phyloP scores from a whole-genome alignment of 192 early-diverging fungal genomes.

The Diversispora epigaea region DNA sequence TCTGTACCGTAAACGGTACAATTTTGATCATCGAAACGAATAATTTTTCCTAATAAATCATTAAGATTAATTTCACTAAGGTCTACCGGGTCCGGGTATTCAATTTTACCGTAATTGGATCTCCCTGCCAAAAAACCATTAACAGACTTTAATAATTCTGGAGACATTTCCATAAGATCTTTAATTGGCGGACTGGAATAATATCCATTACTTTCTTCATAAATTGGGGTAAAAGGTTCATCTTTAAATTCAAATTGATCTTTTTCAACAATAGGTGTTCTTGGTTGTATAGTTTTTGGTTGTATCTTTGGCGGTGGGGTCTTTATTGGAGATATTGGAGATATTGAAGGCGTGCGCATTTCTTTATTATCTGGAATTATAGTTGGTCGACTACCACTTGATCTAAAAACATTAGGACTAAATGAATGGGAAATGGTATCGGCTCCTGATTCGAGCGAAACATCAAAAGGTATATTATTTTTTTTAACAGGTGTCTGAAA shows the following conservation, averaged over 20 bases:
- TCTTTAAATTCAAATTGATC: too few relatives aligned
- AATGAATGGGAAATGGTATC: background rate
- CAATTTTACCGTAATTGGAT: conserved; percentile 69
- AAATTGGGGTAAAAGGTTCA: too few relatives aligned
- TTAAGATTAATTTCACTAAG: conserved; percentile 60
- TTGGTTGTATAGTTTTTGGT: too few relatives aligned
- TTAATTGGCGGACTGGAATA: conserved; percentile 73
- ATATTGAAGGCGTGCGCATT: background rate
- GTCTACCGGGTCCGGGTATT: conserved; percentile 81
- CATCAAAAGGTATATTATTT: background rate
- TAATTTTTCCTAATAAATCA: conserved; percentile 75
- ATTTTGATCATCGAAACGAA: conserved; percentile 69
- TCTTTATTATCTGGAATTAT: background rate
- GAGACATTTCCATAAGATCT: conserved; percentile 66
- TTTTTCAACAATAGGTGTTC: too few relatives aligned
- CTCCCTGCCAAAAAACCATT: conserved; percentile 73
- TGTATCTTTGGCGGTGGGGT: too few relatives aligned
- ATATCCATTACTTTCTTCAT: conserved; percentile 59
- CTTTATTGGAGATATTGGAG: background rate
- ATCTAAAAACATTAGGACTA: background rate
- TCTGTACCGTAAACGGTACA: conserved; percentile 80
- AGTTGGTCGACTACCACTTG: background rate
- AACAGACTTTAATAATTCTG: conserved; percentile 67
- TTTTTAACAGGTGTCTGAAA: background rate
- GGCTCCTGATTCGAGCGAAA: background rate